phyloP scores from a whole-genome alignment of 2,329 filamentous ascomycete genomes.

The Colletotrichum orchidophilum region DNA sequence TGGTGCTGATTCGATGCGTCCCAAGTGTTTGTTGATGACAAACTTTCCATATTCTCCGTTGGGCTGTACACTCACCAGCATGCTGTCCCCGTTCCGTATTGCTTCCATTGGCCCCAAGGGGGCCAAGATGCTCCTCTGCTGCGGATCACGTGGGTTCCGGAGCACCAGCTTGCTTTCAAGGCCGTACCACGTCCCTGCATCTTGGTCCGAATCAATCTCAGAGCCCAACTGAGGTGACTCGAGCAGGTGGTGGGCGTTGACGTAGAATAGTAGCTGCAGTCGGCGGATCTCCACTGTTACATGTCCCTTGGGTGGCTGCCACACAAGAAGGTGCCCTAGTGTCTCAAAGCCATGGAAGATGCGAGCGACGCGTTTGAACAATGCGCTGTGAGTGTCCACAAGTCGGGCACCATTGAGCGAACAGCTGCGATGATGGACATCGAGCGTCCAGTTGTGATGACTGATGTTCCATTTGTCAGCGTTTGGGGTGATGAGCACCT shows the following conservation, averaged over 20 bases:
- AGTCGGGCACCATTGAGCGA: slow-evolving; percentile 39
- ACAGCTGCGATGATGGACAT: slow-evolving; percentile 38
- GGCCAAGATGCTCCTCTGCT: slow-evolving; percentile 61
- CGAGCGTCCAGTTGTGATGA: slow-evolving; percentile 45
- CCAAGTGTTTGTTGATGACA: slow-evolving; percentile 62
- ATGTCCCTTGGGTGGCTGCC: slow-evolving; percentile 46
- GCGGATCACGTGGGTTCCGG: slow-evolving; percentile 49
- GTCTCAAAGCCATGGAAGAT: slow-evolving; percentile 63
- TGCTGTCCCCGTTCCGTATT: slow-evolving; percentile 24
- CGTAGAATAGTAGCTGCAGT: slow-evolving; percentile 62
- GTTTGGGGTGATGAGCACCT: slow-evolving; percentile 39
- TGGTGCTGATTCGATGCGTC: slow-evolving; percentile 64
- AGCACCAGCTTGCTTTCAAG: slow-evolving; percentile 67
- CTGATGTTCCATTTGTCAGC: slow-evolving; percentile 32
- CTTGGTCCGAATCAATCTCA: slow-evolving; percentile 65
- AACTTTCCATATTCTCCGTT: slow-evolving; percentile 57
- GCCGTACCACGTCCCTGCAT: slow-evolving; percentile 68
- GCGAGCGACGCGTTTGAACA: slow-evolving; percentile 48
- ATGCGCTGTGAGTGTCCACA: slow-evolving; percentile 57
- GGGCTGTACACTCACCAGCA: slow-evolving; percentile 42
- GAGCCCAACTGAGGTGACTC: slow-evolving; percentile 58
- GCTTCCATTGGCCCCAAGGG: slow-evolving; percentile 52
- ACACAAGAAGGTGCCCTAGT: slow-evolving; percentile 52
- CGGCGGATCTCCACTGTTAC: slow-evolving; percentile 61
- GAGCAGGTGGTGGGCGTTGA: slow-evolving; percentile 55